These are phyloP conservation scores for Antrodiella citrinella DNA, from an alignment of 768 basidiomycete genomes.

Conservation along the genomic window DNA sequence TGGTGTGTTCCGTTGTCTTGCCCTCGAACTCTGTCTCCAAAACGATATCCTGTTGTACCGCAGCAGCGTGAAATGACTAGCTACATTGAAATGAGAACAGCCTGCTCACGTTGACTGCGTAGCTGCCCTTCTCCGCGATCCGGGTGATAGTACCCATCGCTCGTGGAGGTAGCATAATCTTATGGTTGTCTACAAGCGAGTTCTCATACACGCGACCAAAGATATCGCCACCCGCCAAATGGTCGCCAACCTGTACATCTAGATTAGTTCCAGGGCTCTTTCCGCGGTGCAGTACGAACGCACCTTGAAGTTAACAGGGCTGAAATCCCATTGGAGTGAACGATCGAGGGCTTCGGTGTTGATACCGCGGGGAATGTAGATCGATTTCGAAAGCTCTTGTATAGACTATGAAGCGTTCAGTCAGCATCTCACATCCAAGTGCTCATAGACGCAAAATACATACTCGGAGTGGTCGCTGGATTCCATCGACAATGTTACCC, in stretches of 20 bases:
- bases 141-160: conserved; percentile 92
- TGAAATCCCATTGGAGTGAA: conserved; percentile 90
- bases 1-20: conserved; percentile 83
- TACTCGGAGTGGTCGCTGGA: conserved; percentile 86
- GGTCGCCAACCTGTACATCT: conserved; percentile 77
- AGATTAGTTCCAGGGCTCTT: no score
- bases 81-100: neutral
- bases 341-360: conserved; percentile 94
- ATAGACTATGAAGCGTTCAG: conserved; percentile 61
- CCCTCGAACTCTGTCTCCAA: conserved; percentile 98
- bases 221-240: conserved; percentile 94
- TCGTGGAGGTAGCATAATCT: conserved; percentile 92
- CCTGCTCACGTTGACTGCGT: conserved; percentile 72
- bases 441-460: conserved; percentile 21
- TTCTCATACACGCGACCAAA: conserved; percentile 96
- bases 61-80: conserved; percentile 2
- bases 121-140: conserved; percentile 91
- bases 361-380: conserved; percentile 98
- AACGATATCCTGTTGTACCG: conserved; percentile 66
- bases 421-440: no score
- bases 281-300: conserved; percentile 5
- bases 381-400: conserved; percentile 95
- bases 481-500: conserved; percentile 99
- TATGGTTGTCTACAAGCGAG: conserved; percentile 92
- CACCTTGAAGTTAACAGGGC: conserved; percentile 73